phyloP scores from a whole-genome alignment of 169 alveolate genomes.

The Babesia bovis region DNA sequence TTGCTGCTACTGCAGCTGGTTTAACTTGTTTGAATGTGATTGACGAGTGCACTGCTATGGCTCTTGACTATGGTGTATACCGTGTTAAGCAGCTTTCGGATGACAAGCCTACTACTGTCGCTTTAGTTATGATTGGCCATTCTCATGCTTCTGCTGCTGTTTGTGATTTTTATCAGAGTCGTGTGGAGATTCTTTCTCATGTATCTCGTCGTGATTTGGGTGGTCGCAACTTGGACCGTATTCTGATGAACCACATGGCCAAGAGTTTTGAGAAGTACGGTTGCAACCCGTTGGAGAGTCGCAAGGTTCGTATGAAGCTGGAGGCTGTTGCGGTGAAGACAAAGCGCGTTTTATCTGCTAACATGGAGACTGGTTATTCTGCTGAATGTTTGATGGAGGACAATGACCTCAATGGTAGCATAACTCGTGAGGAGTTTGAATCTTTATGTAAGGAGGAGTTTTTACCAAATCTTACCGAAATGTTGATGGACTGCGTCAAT shows the following conservation, averaged over 20 bases:
- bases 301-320: slow-evolving; percentile 89
- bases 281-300: slow-evolving; percentile 83
- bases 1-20: slow-evolving; percentile 92
- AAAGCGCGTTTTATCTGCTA: slow-evolving; percentile 95
- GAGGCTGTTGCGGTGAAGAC: slow-evolving; percentile 93
- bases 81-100: slow-evolving; percentile 90
- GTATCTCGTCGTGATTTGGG: slow-evolving; percentile 92
- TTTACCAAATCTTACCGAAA: slow-evolving; percentile 69
- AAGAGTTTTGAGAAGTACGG: slow-evolving; percentile 85
- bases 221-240: slow-evolving; percentile 93
- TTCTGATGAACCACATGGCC: slow-evolving; percentile 87
- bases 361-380: slow-evolving; percentile 88
- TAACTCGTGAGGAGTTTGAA: slow-evolving; percentile 90
- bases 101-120: slow-evolving; percentile 89
- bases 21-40: slow-evolving; percentile 88
- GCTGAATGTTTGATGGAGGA: slow-evolving; percentile 96
- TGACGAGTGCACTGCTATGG: slow-evolving; percentile 95
- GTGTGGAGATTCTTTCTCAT: slow-evolving; percentile 87
- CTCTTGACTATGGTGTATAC: slow-evolving; percentile 96
- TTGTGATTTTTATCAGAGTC: slow-evolving; percentile 87
- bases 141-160: slow-evolving; percentile 88
- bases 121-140: slow-evolving; percentile 93
- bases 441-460: slow-evolving; percentile 80
- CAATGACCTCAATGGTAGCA: slow-evolving; percentile 83
- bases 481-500: slow-evolving; percentile 71